Evolutionary conservation across 176 grass and related monocot genomes (phyloP), one percentile per base, ranked within the genome.

Genomic region (Musa itinerans): DNA sequence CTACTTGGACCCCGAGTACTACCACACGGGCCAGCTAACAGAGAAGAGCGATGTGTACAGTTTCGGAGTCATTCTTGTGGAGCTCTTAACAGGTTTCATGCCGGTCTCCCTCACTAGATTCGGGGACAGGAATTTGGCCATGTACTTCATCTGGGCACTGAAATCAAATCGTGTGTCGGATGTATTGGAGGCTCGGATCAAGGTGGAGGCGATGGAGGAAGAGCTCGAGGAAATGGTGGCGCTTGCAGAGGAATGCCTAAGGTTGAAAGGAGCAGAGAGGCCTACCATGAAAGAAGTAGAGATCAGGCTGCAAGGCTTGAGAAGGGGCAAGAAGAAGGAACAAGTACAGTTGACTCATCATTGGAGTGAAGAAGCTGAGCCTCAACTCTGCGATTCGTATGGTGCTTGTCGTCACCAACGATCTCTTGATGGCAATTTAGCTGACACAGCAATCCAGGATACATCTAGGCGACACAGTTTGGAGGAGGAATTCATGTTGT

Each of bases 1-100:
- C 1, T 90, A 90, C 54, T 53, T 90, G 9, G 88, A 90, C 64
- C 84, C 84, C 12, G 66, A 83, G 76, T 92, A 88, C 48, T 92
- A 83, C 24, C 73, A 83, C 1, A 76, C 83, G 14, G 34, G 86
- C 15, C 53, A 73, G 55, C n/a, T 92, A 53, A 90, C 78, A 7
- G 74, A 90, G 20, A 90, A 86, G 71, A 90, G 84, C 25, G 84
- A 86, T 55, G 74, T 90, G 24, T 86, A 78, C 16, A 87, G 88
- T 55, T 87, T 87, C 3, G 88, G 88, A 16, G 81, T 90, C 1
- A 74, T 90, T 74, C 81, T 90, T 14, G 15, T 87, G 2, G 88
- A 90, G 50, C 6, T 90, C 12, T 43, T 87, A 59, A 90, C 88
- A n/a, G 78, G 88, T 43, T 43, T 43, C 4, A 76, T 80, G 82